phyloP scores from a whole-genome alignment of 192 early-diverging fungal species.

The Obelidium mucronatum region DNA sequence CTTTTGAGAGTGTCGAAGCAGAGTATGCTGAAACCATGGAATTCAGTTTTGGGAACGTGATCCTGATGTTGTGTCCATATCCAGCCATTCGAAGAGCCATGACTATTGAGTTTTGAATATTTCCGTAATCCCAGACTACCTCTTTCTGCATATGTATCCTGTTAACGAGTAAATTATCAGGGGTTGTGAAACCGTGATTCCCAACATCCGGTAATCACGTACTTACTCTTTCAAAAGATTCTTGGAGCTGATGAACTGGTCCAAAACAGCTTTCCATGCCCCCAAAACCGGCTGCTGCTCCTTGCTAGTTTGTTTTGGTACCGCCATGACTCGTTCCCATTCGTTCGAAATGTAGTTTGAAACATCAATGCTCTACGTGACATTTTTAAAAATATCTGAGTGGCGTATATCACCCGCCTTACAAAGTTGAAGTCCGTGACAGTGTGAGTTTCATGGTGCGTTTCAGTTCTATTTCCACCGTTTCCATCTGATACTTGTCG shows the following conservation, averaged over 20 bases:
- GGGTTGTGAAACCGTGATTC: neutral
- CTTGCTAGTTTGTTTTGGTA: slow-evolving; percentile 37
- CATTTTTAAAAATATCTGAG: neutral
- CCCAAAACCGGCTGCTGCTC: neutral
- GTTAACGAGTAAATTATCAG: neutral
- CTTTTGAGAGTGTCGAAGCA: slow-evolving; percentile 33
- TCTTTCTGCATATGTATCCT: slow-evolving; percentile 49
- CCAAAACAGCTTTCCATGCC: slow-evolving; percentile 21
- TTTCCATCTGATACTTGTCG: no score
- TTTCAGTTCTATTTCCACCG: no score
- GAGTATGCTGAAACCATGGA: slow-evolving; percentile 41
- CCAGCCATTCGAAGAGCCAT: slow-evolving; percentile 44
- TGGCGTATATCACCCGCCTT: neutral
- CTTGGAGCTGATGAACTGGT: slow-evolving; percentile 28
- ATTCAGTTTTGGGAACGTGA: slow-evolving; percentile 42
- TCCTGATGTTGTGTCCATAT: slow-evolving; percentile 40
- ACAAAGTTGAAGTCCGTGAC: slow-evolving; percentile 29
- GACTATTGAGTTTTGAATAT: slow-evolving; percentile 33
- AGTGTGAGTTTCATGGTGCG: slow-evolving; percentile 23
- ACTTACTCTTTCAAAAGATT: slow-evolving; percentile 45
- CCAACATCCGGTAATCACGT: no score
- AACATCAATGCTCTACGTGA: slow-evolving; percentile 32
- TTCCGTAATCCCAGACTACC: slow-evolving; percentile 51
- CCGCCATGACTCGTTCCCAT: slow-evolving; percentile 39
- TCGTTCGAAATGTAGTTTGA: slow-evolving; percentile 36